phyloP scores from a whole-genome alignment of 805 yeast species.

The Blastobotrys chiropterorum region DNA sequence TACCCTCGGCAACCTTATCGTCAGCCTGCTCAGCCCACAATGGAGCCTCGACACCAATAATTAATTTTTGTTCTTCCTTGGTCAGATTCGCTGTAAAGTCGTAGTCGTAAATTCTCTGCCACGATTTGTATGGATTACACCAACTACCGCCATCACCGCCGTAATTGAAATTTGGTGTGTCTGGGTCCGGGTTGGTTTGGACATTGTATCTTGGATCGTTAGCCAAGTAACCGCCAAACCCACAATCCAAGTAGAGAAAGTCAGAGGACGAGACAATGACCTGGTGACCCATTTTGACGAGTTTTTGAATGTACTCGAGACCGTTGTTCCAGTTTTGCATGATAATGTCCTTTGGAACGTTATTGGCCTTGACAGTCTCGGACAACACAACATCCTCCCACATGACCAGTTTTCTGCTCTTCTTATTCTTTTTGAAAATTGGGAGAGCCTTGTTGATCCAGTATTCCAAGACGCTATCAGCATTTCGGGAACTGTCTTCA shows the following conservation, averaged over 20 bases:
- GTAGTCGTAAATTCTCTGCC: slow-evolving; percentile 37
- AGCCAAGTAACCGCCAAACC: slow-evolving; percentile 33
- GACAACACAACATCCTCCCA: slow-evolving; percentile 37
- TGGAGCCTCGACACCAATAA: slow-evolving; percentile 37
- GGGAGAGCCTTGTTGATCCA: slow-evolving; percentile 34
- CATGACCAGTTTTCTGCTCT: slow-evolving; percentile 31
- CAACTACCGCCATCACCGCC: slow-evolving; percentile 34
- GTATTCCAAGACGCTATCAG: slow-evolving; percentile 7
- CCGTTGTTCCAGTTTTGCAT: slow-evolving; percentile 34
- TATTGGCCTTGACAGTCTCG: slow-evolving; percentile 22
- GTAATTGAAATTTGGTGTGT: slow-evolving; percentile 26
- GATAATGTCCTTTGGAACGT: slow-evolving; percentile 30
- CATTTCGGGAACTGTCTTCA: background rate
- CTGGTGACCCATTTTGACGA: slow-evolving; percentile 33
- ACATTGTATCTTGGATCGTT: slow-evolving; percentile 33
- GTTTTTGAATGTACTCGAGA: slow-evolving; percentile 20
- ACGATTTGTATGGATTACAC: slow-evolving; percentile 41
- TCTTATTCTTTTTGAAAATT: slow-evolving; percentile 21
- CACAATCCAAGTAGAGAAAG: slow-evolving; percentile 38
- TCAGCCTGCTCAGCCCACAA: slow-evolving; percentile 38
- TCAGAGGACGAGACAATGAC: slow-evolving; percentile 32
- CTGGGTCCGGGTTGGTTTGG: slow-evolving; percentile 16
- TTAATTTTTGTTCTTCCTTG: slow-evolving; percentile 27
- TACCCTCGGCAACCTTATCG: slow-evolving; percentile 27
- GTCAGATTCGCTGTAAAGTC: slow-evolving; percentile 34